Base-by-base conservation (phyloP, 2,329 filamentous ascomycete species). In the Xylaria sp. region DNA sequence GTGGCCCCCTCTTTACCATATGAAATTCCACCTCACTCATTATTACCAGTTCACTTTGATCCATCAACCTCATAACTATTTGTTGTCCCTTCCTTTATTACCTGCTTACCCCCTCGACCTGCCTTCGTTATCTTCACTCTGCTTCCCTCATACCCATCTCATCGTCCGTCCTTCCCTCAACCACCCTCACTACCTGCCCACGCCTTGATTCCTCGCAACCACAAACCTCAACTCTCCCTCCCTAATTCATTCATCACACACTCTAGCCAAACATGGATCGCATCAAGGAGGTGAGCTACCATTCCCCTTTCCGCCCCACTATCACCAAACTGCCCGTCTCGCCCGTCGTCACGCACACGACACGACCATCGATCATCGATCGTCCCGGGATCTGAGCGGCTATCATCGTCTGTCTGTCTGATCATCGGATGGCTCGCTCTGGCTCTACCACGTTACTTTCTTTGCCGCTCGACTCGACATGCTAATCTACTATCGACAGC, bases 271-370 rank as follows among this genome's bases (percentile, higher is more conserved):
- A 73, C 73, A 93, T 93, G 90, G 90, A 94, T 78, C 89, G 88
- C 78, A 92, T 94, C 77, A 92, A 91, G 87, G 88, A 92, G 83
- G 90, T 92, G 78, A 82, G 88, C 61, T 83, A 35, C 62, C 58
- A 56, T 47, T 63, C 63, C 59, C 64, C 62, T 61, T 64, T 61
- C 63, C 65, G 71, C 71, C 69, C 69, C 71, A 72, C 70, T 67
- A 73, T 69, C 63, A 61, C 66, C 59, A 4, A 23, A n/a, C n/a
- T 16, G 10, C 5, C 13, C 13, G 37, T n/a, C n/a, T 46, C 13
- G 42, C 13, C 5, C n/a, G 23, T 30, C 23, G 23, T 30, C 23
- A 30, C 23, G 23, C 4, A 30, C 23, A 30, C 23, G 23, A 30
- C 23, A 30, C 23, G 23, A 30, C 23, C 5, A 30, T 30, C 23